Percentiles rank a stretch among this genome's conserved stretches.
Conservation (phyloP, 345 rosid species). For the Mangifera indica region DNA sequence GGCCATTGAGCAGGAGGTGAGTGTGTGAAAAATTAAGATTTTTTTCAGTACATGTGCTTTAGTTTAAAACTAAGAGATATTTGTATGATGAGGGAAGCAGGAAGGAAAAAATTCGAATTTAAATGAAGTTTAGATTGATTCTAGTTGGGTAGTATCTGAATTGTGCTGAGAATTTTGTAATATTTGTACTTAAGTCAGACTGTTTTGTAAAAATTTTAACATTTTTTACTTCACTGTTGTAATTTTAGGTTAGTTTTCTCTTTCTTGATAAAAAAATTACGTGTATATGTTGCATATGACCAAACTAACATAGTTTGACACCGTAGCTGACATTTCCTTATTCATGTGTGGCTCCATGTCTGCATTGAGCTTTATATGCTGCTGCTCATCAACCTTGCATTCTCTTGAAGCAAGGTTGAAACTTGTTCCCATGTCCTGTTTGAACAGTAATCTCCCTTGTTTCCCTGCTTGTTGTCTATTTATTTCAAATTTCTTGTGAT, state of each 20-base stretch:
- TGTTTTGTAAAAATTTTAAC: neutral
- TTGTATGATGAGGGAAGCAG: too few relatives aligned
- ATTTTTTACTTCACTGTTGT: neutral
- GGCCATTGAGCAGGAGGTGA: slow-evolving; percentile 91
- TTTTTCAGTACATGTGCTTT: slow-evolving; percentile 5
- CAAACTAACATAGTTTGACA: neutral
- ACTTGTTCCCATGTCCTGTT: too few relatives aligned
- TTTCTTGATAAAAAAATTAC: too few relatives aligned
- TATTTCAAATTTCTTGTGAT: too few relatives aligned
- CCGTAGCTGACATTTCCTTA: neutral
- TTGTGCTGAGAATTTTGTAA: neutral
- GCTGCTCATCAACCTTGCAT: neutral
- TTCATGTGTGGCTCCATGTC: neutral
- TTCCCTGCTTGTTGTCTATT: too few relatives aligned
- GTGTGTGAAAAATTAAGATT: slow-evolving; percentile 12
- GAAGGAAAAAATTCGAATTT: too few relatives aligned
- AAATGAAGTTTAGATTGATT: too few relatives aligned
- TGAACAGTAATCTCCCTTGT: too few relatives aligned
- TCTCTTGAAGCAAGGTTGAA: neutral
- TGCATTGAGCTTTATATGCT: neutral
- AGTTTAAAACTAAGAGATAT: neutral
- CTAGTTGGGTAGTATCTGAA: neutral
- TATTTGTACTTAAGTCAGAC: neutral
- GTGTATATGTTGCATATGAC: neutral
- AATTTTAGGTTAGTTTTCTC: neutral